phyloP scores from a whole-genome alignment of 768 basidiomycete species.

The Suillus discolor region DNA sequence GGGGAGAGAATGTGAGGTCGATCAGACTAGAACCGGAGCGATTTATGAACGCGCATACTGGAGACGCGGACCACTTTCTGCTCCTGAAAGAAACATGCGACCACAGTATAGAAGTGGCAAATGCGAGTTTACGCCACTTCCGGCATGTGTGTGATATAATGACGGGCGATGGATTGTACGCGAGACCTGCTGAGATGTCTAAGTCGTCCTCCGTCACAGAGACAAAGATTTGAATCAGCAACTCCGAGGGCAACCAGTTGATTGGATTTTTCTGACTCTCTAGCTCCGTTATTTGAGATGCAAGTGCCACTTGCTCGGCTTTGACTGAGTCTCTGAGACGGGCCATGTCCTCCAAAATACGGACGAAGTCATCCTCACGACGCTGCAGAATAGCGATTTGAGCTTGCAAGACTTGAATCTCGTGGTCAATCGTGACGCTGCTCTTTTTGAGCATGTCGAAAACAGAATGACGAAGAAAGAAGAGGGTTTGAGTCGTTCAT shows the following conservation, averaged over 20 bases:
- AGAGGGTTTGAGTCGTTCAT: not conserved
- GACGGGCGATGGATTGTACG: constrained; percentile 38
- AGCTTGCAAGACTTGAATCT: constrained; percentile 39
- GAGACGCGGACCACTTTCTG: constrained; percentile 23
- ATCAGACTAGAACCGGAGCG: constrained; percentile 39
- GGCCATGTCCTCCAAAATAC: constrained; percentile 43
- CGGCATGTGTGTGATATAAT: constrained; percentile 51
- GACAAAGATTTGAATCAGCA: constrained; percentile 48
- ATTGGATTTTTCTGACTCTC: constrained; percentile 46
- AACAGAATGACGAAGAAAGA: not conserved
- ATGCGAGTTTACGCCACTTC: constrained; percentile 49
- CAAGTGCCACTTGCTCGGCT: constrained; percentile 35
- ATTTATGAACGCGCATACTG: constrained; percentile 34
- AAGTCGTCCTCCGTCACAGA: constrained; percentile 27
- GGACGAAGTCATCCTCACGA: constrained; percentile 44
- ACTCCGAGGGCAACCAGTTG: constrained; percentile 53
- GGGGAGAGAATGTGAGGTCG: constrained; percentile 37
- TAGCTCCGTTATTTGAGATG: constrained; percentile 34
- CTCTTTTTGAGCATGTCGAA: constrained; percentile 28
- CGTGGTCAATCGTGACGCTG: constrained; percentile 35
- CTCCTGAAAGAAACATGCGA: constrained; percentile 36
- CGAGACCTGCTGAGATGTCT: constrained; percentile 25
- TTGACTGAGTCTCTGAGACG: constrained; percentile 38
- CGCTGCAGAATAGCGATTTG: constrained; percentile 39
- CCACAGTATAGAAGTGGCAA: constrained; percentile 50